Percentiles rank a stretch among this genome's conserved stretches.
These are phyloP conservation scores for Fonsecaea monophora DNA, from an alignment of 2,329 filamentous ascomycete species.

Conservation along the genomic window DNA sequence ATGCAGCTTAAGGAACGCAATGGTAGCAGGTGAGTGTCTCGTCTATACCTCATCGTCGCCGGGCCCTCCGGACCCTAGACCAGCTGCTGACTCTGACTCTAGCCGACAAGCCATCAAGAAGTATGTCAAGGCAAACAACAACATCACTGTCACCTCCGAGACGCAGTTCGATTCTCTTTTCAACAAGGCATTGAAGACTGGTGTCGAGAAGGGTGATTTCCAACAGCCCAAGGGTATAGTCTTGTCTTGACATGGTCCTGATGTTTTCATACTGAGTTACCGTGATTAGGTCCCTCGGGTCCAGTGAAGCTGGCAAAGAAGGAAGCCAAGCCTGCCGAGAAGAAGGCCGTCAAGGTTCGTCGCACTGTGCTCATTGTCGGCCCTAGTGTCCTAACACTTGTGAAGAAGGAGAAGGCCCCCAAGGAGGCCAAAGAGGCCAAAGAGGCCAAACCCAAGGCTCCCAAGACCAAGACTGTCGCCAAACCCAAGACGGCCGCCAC, in stretches of 20 bases:
- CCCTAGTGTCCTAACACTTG: conserved; percentile 26
- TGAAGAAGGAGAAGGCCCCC: conserved; percentile 40
- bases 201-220: conserved; percentile 87
- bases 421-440: conserved; percentile 27
- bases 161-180: conserved; percentile 74
- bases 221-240: conserved; percentile 85
- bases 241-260: background rate
- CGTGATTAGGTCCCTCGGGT: conserved; percentile 73
- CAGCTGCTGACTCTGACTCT: conserved; percentile 37
- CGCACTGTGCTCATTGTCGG: background rate
- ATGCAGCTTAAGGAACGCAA: conserved; percentile 72
- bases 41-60: conserved; percentile 38
- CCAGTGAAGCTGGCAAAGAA: conserved; percentile 93
- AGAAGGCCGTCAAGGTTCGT: conserved; percentile 46
- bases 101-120: conserved; percentile 77
- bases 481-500: conserved; percentile 56
- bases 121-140: conserved; percentile 77
- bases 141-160: conserved; percentile 64
- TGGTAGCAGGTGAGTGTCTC: conserved; percentile 67
- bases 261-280: conserved; percentile 39
- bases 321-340: conserved; percentile 59
- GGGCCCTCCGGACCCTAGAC: conserved; percentile 25
- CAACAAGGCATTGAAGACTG: conserved; percentile 82
- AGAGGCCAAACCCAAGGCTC: conserved; percentile 44
- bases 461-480: conserved; percentile 46